Base-by-base conservation (phyloP, 192 early-diverging fungal species). In the Phlyctochytrium planicorne region DNA sequence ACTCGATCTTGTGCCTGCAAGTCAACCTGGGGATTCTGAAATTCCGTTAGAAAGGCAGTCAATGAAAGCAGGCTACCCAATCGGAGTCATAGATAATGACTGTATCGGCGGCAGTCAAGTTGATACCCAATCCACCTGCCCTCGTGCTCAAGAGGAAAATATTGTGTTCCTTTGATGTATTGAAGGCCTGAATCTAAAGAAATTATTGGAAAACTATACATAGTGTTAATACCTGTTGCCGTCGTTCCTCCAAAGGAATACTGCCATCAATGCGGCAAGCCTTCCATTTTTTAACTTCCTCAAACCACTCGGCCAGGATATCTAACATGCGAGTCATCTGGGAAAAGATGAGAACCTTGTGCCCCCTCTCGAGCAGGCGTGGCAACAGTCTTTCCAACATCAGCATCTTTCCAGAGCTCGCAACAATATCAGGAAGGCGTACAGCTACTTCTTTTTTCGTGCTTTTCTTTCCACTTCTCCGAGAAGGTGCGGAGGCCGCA, bases 41-140 rank as follows among this genome's bases (percentile, higher is more conserved):
- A 62, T 34, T 31, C 79, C 23, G 31, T 3, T 66, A 6, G 57
- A 24, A 67, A n/a, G n/a, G n/a, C 10, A 3, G 29, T 27, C 37
- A 56, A 59, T 2, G 59, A 52, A n/a, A 24, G 34, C 4, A 52
- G 31, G 56, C 66, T 80, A 89, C 86, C 94, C 95, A 97, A 74
- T 86, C 84, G 25, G 76, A 75, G 63, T 85, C 82, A 62, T 92
- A 98, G 59, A 99, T 89, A 57, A 99, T 92, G n/a, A 99, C 94
- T 14, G 96, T 98, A 66, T 98, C 95, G 0, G 97, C 96, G 0
- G 93, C 91, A 37, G 89, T 90, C 59, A 99, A 75, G 66, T 99
- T 99, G 78, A 99, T 96, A 27, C 97, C 97, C 71, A 98, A 81
- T 0, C 95, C 96, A 34, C 97, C 96, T 3, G 96, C 94, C 25